Conservation (phyloP, 2,329 filamentous ascomycete genomes). For the Thermothelomyces thermophilus region DNA sequence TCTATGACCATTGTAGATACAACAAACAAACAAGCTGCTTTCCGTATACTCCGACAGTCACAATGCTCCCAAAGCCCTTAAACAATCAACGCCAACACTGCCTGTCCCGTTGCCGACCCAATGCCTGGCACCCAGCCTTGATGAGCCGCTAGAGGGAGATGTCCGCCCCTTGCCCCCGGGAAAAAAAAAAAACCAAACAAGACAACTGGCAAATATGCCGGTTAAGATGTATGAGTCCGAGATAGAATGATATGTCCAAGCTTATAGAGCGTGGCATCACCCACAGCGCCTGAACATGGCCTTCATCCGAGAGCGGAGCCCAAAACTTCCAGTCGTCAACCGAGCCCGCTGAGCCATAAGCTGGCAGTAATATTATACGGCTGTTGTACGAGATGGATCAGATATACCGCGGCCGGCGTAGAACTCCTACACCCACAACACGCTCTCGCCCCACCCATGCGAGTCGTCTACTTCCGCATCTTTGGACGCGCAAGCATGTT, state of each 20-base stretch:
- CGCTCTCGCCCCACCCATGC: neutral
- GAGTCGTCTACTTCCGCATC: constrained; percentile 35
- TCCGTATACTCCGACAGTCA: constrained; percentile 5
- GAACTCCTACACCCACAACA: neutral
- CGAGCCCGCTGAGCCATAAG: neutral
- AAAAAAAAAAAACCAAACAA: constrained; percentile 3
- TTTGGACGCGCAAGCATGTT: constrained; percentile 58
- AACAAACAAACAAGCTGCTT: constrained; percentile 2
- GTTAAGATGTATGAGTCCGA: neutral
- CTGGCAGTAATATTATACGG: too few species aligned
- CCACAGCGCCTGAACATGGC: constrained; percentile 10
- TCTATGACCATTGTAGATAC: neutral
- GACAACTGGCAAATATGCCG: too few species aligned
- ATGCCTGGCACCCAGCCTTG: neutral
- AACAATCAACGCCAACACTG: constrained; percentile 4
- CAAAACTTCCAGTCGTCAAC: neutral
- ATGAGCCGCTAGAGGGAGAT: neutral
- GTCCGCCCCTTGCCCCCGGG: neutral
- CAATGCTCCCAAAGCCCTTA: neutral
- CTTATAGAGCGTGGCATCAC: constrained; percentile 9
- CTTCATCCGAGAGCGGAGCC: neutral
- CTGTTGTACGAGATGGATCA: too few species aligned
- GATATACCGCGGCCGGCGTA: neutral
- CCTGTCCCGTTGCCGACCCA: constrained; percentile 1
- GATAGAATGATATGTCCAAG: constrained; percentile 2